Conservation (phyloP, 257 asterid genomes). For the Nicotiana tomentosiformis region DNA sequence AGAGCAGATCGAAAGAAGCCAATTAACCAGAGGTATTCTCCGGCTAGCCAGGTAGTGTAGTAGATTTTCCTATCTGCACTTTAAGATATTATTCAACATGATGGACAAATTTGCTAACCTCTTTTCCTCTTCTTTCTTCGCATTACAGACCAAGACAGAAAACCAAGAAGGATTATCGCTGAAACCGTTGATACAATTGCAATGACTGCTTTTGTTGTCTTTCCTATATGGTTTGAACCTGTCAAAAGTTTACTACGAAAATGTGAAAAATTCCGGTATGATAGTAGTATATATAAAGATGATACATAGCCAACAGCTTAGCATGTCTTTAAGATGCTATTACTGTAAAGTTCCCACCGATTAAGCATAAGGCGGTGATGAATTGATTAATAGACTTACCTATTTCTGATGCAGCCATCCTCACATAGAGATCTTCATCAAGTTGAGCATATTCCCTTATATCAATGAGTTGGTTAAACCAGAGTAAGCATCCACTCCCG, state of each 20-base stretch:
- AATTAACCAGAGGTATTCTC: neutral
- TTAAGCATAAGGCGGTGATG: neutral
- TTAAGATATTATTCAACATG: neutral
- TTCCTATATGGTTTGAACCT: neutral
- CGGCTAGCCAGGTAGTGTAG: neutral
- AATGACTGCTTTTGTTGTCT: neutral
- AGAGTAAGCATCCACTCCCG: constrained; percentile 31
- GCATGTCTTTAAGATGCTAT: neutral
- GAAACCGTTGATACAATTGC: neutral
- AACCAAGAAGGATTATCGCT: neutral
- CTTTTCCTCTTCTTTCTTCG: neutral
- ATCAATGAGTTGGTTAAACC: constrained; percentile 29
- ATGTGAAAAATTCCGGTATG: neutral
- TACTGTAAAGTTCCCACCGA: neutral
- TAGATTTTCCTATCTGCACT: neutral
- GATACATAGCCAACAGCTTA: neutral
- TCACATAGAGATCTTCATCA: constrained; percentile 22
- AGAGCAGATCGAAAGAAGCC: neutral
- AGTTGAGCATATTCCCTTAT: constrained; percentile 15
- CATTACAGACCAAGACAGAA: neutral
- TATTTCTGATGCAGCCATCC: constrained; percentile 29
- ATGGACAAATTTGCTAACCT: neutral
- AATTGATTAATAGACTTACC: constrained; percentile 1
- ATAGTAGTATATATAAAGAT: neutral
- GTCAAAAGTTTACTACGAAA: neutral